A percentile compares a stretch with the other conserved stretches of the same genome.
Conservation (phyloP, 805 yeast genomes). For the Peterozyma toletana region DNA sequence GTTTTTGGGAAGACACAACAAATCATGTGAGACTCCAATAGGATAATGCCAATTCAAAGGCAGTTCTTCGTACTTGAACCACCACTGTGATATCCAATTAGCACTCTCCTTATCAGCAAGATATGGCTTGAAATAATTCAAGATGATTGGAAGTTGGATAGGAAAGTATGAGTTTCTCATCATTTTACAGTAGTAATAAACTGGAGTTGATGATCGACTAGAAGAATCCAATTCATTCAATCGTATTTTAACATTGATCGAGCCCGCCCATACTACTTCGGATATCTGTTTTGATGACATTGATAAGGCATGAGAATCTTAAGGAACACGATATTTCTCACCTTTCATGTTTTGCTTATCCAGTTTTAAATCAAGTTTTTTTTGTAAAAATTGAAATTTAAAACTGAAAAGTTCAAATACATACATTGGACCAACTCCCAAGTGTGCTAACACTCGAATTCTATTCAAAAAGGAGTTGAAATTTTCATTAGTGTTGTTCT, state of each 20-base stretch:
- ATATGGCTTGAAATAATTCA: conserved; percentile 27
- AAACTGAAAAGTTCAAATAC: no score
- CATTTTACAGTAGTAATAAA: conserved; percentile 13
- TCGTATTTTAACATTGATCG: conserved; percentile 34
- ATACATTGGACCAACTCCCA: no score
- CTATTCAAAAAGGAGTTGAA: no score
- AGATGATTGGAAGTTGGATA: conserved; percentile 26
- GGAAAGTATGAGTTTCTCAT: conserved; percentile 51
- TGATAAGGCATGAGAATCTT: no score
- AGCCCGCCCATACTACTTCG: conserved; percentile 39
- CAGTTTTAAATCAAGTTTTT: no score
- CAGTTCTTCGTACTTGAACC: conserved; percentile 61
- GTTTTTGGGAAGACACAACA: conserved; percentile 15
- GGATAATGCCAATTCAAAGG: conserved; percentile 79
- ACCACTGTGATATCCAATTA: conserved; percentile 27
- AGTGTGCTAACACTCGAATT: no score
- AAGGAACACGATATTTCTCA: no score
- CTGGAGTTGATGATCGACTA: conserved; percentile 10
- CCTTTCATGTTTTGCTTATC: no score
- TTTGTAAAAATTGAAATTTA: no score
- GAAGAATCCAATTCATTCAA: conserved; percentile 18
- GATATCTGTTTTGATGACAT: no score
- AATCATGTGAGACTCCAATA: conserved; percentile 60
- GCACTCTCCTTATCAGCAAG: conserved; percentile 16
- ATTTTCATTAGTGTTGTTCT: no score